These are phyloP conservation scores for Epichloe elymi DNA, from an alignment of 2,329 filamentous ascomycete genomes.

Conservation along the genomic window DNA sequence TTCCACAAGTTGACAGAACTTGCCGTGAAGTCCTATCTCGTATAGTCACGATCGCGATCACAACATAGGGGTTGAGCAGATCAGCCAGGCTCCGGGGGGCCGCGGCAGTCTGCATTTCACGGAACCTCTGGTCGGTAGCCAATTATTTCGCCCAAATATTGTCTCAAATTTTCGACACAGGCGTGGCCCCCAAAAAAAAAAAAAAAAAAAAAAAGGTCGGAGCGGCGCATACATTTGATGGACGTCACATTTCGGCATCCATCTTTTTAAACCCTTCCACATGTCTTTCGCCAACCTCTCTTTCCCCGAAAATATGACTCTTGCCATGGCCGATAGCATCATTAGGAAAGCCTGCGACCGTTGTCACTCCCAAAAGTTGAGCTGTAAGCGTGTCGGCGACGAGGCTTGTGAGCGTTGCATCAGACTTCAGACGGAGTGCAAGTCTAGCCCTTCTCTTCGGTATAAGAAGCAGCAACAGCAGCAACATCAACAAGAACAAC, in stretches of 20 bases:
- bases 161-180: slow-evolving; percentile 2
- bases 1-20: neutral
- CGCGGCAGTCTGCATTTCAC: slow-evolving; percentile 7
- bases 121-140: slow-evolving; percentile 4
- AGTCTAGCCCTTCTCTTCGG: slow-evolving; percentile 28
- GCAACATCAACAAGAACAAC: slow-evolving; percentile 11
- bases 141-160: slow-evolving; percentile 4
- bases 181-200: neutral
- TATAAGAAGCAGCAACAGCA: slow-evolving; percentile 23
- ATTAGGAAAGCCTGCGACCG: slow-evolving; percentile 33
- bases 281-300: slow-evolving; percentile 15
- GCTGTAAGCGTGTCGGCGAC: slow-evolving; percentile 28
- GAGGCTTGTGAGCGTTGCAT: slow-evolving; percentile 30
- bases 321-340: slow-evolving; percentile 24
- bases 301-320: slow-evolving; percentile 13
- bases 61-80: neutral
- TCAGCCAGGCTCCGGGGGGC: neutral
- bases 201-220: slow-evolving; percentile 1
- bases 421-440: slow-evolving; percentile 28
- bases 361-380: slow-evolving; percentile 33
- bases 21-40: neutral
- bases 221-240: slow-evolving; percentile 5
- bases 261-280: slow-evolving; percentile 16
- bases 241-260: slow-evolving; percentile 10
- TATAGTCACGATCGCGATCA: neutral